These are phyloP conservation scores for Auricularia cornea DNA, from an alignment of 768 basidiomycete species.

Conservation along the genomic window DNA sequence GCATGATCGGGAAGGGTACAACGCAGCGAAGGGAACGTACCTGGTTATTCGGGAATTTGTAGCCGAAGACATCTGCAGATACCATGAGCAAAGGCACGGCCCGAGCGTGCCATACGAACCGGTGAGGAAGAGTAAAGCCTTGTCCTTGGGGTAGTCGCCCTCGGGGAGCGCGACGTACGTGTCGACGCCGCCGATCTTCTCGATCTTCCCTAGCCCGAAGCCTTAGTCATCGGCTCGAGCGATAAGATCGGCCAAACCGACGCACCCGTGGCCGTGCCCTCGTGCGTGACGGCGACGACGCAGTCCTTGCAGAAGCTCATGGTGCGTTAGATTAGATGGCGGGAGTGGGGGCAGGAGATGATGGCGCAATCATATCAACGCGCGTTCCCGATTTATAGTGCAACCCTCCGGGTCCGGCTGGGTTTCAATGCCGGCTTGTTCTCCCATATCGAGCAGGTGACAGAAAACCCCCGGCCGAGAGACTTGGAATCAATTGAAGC, in stretches of 20 bases:
- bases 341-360: too few species aligned
- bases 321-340: neutral
- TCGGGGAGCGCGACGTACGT: conserved; percentile 48
- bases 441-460: too few species aligned
- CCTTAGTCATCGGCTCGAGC: neutral
- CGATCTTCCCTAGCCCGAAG: conserved; percentile 33
- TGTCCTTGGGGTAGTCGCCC: conserved; percentile 41
- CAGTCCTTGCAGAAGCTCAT: conserved; percentile 55
- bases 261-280: conserved; percentile 29
- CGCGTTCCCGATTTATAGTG: too few species aligned
- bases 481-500: too few species aligned
- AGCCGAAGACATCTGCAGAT: conserved; percentile 20
- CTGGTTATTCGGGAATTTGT: conserved; percentile 37
- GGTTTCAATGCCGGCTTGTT: too few species aligned
- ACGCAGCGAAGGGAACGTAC: too few species aligned
- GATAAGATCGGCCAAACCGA: neutral
- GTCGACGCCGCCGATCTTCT: conserved; percentile 38
- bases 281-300: conserved; percentile 31
- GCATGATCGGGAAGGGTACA: neutral
- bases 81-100: neutral
- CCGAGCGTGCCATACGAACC: conserved; percentile 31
- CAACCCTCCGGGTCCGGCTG: too few species aligned
- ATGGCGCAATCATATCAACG: too few species aligned
- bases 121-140: conserved; percentile 45
- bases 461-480: too few species aligned